phyloP scores from a whole-genome alignment of 495 filamentous ascomycete genomes.

The Lophium mytilinum region DNA sequence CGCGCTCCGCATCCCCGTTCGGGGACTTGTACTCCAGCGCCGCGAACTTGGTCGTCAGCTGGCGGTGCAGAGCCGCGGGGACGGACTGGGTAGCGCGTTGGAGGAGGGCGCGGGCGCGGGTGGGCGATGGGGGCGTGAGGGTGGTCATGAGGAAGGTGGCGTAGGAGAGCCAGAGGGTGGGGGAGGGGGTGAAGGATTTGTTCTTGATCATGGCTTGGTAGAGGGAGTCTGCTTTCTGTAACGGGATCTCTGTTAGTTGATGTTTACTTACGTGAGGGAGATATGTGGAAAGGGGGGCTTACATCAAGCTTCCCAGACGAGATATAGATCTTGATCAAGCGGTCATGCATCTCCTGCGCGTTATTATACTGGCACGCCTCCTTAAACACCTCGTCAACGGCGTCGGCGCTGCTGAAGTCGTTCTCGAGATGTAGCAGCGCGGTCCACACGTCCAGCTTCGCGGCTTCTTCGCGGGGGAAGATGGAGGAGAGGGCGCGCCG shows the following conservation, averaged over 20 bases:
- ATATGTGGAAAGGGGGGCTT: conserved; percentile 25
- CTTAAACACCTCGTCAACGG: conserved; percentile 81
- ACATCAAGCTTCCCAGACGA: conserved; percentile 71
- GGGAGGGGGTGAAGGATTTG: conserved; percentile 62
- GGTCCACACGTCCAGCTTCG: conserved; percentile 92
- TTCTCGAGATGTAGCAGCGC: conserved; percentile 91
- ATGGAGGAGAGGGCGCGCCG: conserved; percentile 86
- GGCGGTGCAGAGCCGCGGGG: conserved; percentile 59
- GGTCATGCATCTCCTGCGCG: conserved; percentile 79
- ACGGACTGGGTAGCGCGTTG: conserved; percentile 80
- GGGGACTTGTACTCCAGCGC: conserved; percentile 81
- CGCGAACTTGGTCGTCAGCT: conserved; percentile 77
- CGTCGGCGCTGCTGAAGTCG: conserved; percentile 76
- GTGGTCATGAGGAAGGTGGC: conserved; percentile 81
- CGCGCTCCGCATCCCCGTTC: conserved; percentile 80
- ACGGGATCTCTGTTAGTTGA: no score
- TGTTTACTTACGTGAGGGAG: no score
- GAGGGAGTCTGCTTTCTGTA: conserved; percentile 83
- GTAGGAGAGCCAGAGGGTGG: conserved; percentile 86
- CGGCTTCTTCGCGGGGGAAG: conserved; percentile 73
- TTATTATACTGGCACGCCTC: conserved; percentile 93
- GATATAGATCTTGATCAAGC: conserved; percentile 87
- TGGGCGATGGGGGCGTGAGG: conserved; percentile 45
- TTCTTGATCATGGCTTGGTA: conserved; percentile 82
- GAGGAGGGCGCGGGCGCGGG: conserved; percentile 71